phyloP scores from a whole-genome alignment of 1,139 yeast genomes.

The Groenewaldozyma auringiensis region DNA sequence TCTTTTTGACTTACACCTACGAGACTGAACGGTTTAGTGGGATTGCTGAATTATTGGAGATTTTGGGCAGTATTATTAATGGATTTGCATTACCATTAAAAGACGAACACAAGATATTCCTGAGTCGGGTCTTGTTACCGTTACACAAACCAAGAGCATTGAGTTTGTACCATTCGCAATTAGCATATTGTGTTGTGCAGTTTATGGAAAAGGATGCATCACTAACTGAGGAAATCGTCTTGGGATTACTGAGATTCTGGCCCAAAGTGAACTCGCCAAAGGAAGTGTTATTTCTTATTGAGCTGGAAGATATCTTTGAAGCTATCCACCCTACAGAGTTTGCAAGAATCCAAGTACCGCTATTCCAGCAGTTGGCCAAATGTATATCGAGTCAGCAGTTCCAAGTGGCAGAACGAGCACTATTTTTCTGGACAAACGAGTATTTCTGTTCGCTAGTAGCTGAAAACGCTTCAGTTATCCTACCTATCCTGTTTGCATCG shows the following conservation, averaged over 20 bases:
- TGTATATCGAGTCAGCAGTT: constrained; percentile 94
- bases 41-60: constrained; percentile 87
- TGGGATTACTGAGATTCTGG: constrained; percentile 93
- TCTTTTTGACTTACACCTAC: constrained; percentile 84
- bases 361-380: constrained; percentile 88
- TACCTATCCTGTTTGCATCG: constrained; percentile 88
- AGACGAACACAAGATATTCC: constrained; percentile 90
- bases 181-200: constrained; percentile 95
- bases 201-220: constrained; percentile 89
- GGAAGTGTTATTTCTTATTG: constrained; percentile 92
- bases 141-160: constrained; percentile 86
- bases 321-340: constrained; percentile 93
- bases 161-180: constrained; percentile 88
- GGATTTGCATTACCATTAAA: constrained; percentile 97
- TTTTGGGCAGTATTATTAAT: constrained; percentile 90
- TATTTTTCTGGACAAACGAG: constrained; percentile 92
- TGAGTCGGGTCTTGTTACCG: constrained; percentile 84
- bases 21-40: constrained; percentile 97
- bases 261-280: constrained; percentile 94
- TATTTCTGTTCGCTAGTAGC: constrained; percentile 84
- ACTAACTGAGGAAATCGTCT: constrained; percentile 87
- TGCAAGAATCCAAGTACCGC: constrained; percentile 83
- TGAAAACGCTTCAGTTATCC: constrained; percentile 80
- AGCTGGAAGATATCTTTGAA: constrained; percentile 93
- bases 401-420: constrained; percentile 93